Conservation (phyloP, 495 filamentous ascomycete genomes). For the Daldinia caldariorum region DNA sequence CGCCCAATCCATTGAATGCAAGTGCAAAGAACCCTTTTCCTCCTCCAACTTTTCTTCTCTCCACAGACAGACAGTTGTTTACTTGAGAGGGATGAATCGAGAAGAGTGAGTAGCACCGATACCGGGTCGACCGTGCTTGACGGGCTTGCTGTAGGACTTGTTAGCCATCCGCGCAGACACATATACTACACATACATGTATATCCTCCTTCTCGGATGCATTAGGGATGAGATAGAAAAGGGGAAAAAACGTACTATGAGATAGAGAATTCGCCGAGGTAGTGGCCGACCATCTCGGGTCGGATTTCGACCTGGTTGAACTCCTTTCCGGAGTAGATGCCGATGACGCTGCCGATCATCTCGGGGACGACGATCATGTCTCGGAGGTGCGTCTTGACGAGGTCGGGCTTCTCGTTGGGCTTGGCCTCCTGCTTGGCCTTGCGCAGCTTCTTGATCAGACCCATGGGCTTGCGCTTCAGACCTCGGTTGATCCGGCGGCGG, state of each 20-base stretch:
- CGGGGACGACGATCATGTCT: conserved; percentile 98
- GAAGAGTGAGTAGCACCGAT: conserved; percentile 99
- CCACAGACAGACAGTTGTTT: conserved; percentile 20
- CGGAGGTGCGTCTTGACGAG: conserved; percentile 99
- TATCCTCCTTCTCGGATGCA: not conserved
- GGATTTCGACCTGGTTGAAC: conserved; percentile 99
- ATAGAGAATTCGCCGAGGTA: conserved; percentile 99
- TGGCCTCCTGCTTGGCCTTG: conserved; percentile 99
- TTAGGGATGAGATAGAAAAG: too few relatives aligned
- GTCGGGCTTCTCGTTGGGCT: conserved; percentile 98
- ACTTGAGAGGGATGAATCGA: conserved; percentile 57
- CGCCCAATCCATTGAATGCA: conserved; percentile 47
- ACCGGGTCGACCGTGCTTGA: conserved; percentile 99
- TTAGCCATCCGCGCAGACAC: conserved; percentile 43
- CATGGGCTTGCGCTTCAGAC: conserved; percentile 99
- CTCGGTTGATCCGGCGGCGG: conserved; percentile 98
- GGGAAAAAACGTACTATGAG: conserved; percentile 81
- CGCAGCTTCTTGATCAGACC: conserved; percentile 99
- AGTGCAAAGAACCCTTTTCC: conserved; percentile 26
- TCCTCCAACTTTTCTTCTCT: conserved; percentile 30
- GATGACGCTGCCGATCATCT: conserved; percentile 98
- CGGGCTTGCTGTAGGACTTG: conserved; percentile 82
- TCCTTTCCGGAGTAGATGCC: conserved; percentile 99
- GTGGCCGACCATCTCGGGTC: conserved; percentile 99
- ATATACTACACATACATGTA: too few relatives aligned